Conservation (phyloP, 257 asterid genomes). For the Avicennia marina region DNA sequence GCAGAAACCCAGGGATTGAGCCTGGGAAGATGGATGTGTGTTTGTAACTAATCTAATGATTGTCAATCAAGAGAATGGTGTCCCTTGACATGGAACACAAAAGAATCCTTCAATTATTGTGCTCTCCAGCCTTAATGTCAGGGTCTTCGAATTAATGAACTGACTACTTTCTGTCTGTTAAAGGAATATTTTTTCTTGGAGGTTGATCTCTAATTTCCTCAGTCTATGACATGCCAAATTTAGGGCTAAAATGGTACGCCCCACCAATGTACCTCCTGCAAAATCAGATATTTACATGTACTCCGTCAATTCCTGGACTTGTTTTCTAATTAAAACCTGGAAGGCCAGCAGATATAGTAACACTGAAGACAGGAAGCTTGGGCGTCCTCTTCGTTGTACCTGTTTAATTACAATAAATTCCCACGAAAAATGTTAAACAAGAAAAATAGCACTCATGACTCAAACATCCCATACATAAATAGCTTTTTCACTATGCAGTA, state of each 20-base stretch:
- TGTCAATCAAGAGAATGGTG: background rate
- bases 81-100: conserved; percentile 11
- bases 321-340: conserved; percentile 42
- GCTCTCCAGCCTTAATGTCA: background rate
- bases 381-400: conserved; percentile 35
- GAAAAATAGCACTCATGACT: background rate
- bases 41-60: no score
- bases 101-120: conserved; percentile 16
- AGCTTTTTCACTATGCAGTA: no score
- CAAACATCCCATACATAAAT: background rate
- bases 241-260: no score
- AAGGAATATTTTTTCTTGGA: conserved; percentile 5
- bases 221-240: no score
- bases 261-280: no score
- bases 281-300: conserved; percentile 25
- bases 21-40: no score
- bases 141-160: no score
- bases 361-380: conserved; percentile 29
- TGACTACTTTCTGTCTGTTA: conserved; percentile 4
- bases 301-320: conserved; percentile 14
- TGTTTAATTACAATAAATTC: conserved; percentile 25
- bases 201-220: conserved; percentile 6
- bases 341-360: conserved; percentile 36
- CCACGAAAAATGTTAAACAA: background rate
- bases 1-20: no score